Evolutionary conservation across 345 rosid genomes (phyloP).

Genomic region (Bruguiera gymnorhiza): DNA sequence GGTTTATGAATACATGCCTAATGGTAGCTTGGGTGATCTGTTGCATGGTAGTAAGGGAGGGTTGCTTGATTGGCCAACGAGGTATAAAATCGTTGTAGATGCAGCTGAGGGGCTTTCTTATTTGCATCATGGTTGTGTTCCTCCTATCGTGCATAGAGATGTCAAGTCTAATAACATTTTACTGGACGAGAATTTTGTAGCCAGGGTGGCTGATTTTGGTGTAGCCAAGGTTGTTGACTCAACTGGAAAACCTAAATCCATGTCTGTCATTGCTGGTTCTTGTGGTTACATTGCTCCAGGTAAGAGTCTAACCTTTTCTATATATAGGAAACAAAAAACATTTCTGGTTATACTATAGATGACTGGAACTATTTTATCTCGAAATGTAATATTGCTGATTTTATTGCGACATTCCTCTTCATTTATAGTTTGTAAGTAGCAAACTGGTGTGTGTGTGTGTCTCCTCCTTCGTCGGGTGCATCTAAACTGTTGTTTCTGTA

Average conservation of each 20-base stretch:
- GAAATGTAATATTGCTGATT: too few relatives aligned
- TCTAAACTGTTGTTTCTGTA: too few relatives aligned
- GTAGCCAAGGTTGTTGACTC: conserved; percentile 79
- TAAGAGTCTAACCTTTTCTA: conserved; percentile 27
- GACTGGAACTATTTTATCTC: too few relatives aligned
- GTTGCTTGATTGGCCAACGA: conserved; percentile 74
- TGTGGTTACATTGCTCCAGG: conserved; percentile 99
- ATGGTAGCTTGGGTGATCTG: conserved; percentile 95
- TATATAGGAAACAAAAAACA: background rate
- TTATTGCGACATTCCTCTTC: too few relatives aligned
- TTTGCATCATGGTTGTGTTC: conserved; percentile 93
- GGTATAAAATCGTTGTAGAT: conserved; percentile 75
- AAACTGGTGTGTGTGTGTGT: too few relatives aligned
- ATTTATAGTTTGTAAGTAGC: too few relatives aligned
- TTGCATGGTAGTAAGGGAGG: conserved; percentile 85
- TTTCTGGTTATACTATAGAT: background rate
- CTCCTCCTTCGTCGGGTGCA: too few relatives aligned
- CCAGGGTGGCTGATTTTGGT: conserved; percentile 97
- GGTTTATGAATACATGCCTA: conserved; percentile 96
- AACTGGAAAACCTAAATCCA: conserved; percentile 74
- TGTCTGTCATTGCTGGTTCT: conserved; percentile 96
- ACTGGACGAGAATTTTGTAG: conserved; percentile 83
- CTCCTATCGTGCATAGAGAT: conserved; percentile 93
- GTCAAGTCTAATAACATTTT: conserved; percentile 93
- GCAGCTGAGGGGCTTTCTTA: conserved; percentile 96